Percentiles rank a stretch among this genome's conserved stretches.
Conservation (phyloP, 2,329 filamentous ascomycete species). For the Neonectria coccinea region DNA sequence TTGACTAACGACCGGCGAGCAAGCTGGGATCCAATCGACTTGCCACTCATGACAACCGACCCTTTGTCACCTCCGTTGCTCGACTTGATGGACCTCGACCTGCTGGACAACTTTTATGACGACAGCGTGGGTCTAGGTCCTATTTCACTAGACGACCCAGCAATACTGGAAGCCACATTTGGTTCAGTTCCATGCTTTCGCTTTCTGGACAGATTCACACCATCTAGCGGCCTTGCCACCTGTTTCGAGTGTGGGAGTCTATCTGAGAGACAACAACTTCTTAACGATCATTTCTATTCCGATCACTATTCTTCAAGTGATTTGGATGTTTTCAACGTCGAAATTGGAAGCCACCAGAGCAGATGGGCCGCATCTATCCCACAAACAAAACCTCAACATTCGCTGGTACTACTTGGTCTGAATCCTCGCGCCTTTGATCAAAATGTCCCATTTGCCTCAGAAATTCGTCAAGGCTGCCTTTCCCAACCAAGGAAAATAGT, state of each 20-base stretch:
- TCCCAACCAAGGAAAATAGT: background rate
- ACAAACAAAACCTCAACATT: background rate
- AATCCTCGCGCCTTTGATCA: background rate
- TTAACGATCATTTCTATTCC: background rate
- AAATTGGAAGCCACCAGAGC: background rate
- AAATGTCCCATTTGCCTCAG: background rate
- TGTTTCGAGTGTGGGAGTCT: slow-evolving; percentile 2
- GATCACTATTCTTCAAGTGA: background rate
- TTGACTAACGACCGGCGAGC: background rate
- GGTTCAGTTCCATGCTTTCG: background rate
- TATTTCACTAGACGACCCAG: background rate
- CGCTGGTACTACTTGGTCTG: background rate
- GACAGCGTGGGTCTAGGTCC: background rate
- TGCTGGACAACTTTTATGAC: background rate
- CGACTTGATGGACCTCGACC: background rate
- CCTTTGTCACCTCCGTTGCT: background rate
- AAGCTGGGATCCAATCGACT: background rate
- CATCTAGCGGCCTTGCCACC: background rate
- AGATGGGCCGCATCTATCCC: background rate
- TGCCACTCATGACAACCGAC: no score
- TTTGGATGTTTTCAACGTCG: no score
- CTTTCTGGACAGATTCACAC: slow-evolving; percentile 1
- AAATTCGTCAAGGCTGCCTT: background rate
- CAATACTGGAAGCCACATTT: background rate
- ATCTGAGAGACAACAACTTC: background rate